Evolutionary conservation across 169 alveolate species (phyloP), one percentile per base, ranked within the genome.

Genomic region (Eimeria tenella): DNA sequence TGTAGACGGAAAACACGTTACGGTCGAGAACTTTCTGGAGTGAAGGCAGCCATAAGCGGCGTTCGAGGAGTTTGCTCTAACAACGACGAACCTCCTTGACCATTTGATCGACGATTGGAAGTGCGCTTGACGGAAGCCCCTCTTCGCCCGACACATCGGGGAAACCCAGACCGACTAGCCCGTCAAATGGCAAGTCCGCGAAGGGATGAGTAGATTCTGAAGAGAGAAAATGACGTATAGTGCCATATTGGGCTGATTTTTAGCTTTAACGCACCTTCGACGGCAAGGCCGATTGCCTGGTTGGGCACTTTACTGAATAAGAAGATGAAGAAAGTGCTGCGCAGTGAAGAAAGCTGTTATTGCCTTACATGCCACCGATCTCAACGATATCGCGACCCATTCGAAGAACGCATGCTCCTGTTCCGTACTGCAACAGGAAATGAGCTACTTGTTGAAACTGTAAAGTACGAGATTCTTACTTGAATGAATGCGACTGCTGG

Each of bases 151-250:
- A 74, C 53, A 94, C 94, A 21, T 98, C 99, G 5, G 99, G 98
- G 90, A 98, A 98, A 58, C 99, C 99, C 84, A 98, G 97, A 21
- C 99, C 99, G 70, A 98, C 98, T 53, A 98, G 96, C 81, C 99
- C 99, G 92, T 98, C 99, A 89, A 98, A 98, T 19, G 99, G 99
- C 68, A 98, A 93, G 10, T 96, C 98, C 15, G 98, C 98, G 90
- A 97, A 97, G 55, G 99, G 99, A 93, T 96, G 97, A 58, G 96
- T 92, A 23, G 98, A 96, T 87, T 97, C 99, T 83, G 83, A 25
- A 91, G 55, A 60, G 74, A 73, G 23, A 15, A 53, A 4, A 15
- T 52, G 23, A 5, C 13, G 8, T 17, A n/a, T 52, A 71, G 25
- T 7, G 19, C 49, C 3, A 25, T 15, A n/a, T 10, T 1, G 5